Conservation (phyloP, 495 filamentous ascomycete species). For the Aspergillus olivimuriae region DNA sequence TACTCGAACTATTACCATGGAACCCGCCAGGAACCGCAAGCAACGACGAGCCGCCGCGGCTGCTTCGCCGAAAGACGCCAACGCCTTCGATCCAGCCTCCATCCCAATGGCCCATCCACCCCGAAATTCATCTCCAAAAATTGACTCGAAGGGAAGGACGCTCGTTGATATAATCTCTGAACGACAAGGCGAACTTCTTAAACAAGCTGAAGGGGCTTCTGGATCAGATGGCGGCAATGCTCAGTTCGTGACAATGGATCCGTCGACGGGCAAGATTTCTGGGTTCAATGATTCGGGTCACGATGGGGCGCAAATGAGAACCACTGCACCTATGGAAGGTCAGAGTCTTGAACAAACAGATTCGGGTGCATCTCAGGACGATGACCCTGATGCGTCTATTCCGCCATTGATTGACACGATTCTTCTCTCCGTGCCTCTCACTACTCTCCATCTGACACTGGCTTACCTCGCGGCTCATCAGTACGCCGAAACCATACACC, state of each 20-base stretch:
- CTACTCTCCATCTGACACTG: slow-evolving; percentile 79
- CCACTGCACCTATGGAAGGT: background rate
- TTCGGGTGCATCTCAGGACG: background rate
- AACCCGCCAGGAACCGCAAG: slow-evolving; percentile 41
- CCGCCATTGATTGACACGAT: slow-evolving; percentile 42
- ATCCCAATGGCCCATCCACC: slow-evolving; percentile 35
- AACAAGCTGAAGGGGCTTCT: slow-evolving; percentile 3
- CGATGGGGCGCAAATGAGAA: background rate
- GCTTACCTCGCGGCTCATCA: slow-evolving; percentile 90
- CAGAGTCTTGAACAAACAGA: background rate
- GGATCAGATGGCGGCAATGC: slow-evolving; percentile 16
- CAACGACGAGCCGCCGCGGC: slow-evolving; percentile 38
- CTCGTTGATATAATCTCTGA: slow-evolving; percentile 46
- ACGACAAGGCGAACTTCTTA: slow-evolving; percentile 33
- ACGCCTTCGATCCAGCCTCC: slow-evolving; percentile 20
- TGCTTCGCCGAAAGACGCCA: slow-evolving; percentile 9
- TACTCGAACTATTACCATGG: slow-evolving; percentile 15
- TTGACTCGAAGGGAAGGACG: slow-evolving; percentile 30
- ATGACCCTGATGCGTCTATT: slow-evolving; percentile 18
- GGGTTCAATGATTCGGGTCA: slow-evolving; percentile 16
- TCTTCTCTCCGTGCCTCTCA: slow-evolving; percentile 56
- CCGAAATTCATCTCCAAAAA: slow-evolving; percentile 22
- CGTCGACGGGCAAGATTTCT: slow-evolving; percentile 25
- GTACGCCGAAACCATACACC: slow-evolving; percentile 65
- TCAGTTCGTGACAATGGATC: slow-evolving; percentile 35